Conservation (phyloP, 2,329 filamentous ascomycete genomes). For the Blumeria graminis region DNA sequence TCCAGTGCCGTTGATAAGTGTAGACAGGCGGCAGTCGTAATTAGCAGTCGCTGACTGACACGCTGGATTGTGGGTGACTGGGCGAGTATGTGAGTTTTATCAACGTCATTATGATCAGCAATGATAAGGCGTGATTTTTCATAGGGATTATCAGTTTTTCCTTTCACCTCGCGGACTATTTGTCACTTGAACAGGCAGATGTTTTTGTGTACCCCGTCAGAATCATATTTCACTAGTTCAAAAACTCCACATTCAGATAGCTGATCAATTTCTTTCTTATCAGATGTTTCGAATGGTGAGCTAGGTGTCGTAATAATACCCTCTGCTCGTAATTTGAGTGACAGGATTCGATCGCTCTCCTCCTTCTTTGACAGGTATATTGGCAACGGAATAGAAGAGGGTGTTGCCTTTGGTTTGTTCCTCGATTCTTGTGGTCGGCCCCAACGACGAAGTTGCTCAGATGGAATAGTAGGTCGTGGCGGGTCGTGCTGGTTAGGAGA, state of each 20-base stretch:
- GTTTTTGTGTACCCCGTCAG: background rate
- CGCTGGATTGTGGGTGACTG: background rate
- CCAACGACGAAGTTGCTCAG: background rate
- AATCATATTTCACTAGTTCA: background rate
- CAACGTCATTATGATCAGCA: background rate
- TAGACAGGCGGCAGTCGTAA: background rate
- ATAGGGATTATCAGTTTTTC: background rate
- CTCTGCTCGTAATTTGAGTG: background rate
- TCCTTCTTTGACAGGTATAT: background rate
- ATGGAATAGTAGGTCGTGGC: background rate
- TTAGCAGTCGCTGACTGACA: background rate
- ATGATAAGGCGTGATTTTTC: background rate
- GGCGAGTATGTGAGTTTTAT: background rate
- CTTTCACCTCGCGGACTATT: background rate
- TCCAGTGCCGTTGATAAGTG: background rate
- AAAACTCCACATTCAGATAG: background rate
- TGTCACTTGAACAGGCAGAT: background rate
- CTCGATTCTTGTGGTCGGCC: background rate
- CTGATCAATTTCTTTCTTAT: conserved; percentile 1
- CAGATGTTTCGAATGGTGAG: conserved; percentile 1
- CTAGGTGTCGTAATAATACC: conserved; percentile 1
- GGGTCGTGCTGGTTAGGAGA: background rate
- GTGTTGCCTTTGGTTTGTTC: background rate
- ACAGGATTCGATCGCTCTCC: background rate
- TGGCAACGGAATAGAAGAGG: background rate